A percentile compares a stretch with the other conserved stretches of the same genome.
These are phyloP conservation scores for Daldinia loculata DNA, from an alignment of 495 filamentous ascomycete genomes.

Conservation along the genomic window DNA sequence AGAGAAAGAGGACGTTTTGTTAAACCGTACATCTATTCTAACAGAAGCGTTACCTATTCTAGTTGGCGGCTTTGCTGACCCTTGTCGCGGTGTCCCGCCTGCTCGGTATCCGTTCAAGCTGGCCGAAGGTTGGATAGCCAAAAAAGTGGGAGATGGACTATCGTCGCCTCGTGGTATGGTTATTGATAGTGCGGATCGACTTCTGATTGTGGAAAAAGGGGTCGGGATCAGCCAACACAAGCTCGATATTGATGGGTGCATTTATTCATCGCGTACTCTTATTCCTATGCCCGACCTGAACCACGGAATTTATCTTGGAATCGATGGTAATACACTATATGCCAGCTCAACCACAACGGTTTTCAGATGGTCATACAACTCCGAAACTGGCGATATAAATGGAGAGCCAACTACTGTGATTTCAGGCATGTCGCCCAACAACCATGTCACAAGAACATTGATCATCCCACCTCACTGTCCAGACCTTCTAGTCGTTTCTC, in stretches of 20 bases:
- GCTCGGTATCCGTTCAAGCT: conserved; percentile 56
- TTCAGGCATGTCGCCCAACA: conserved; percentile 64
- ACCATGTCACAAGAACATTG: conserved; percentile 71
- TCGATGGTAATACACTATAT: conserved; percentile 69
- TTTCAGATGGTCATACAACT: conserved; percentile 69
- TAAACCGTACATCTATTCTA: background rate
- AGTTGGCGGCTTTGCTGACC: conserved; percentile 10
- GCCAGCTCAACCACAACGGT: conserved; percentile 66
- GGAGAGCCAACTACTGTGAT: conserved; percentile 58
- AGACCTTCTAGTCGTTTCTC: conserved; percentile 65
- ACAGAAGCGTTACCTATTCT: background rate
- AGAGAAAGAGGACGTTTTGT: background rate
- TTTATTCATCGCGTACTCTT: conserved; percentile 15
- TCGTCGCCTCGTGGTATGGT: conserved; percentile 64
- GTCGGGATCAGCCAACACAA: conserved; percentile 63
- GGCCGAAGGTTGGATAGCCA: conserved; percentile 63
- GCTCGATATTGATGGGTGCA: conserved; percentile 57
- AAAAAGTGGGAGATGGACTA: conserved; percentile 64
- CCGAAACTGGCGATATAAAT: conserved; percentile 51
- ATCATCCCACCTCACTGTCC: conserved; percentile 60
- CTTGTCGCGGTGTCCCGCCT: conserved; percentile 43
- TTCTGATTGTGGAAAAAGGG: conserved; percentile 68
- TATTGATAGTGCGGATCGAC: conserved; percentile 65
- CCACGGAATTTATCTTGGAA: conserved; percentile 72
- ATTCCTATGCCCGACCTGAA: conserved; percentile 42